Evolutionary conservation across 257 asterid genomes (phyloP).

Genomic region (Sherardia arvensis): DNA sequence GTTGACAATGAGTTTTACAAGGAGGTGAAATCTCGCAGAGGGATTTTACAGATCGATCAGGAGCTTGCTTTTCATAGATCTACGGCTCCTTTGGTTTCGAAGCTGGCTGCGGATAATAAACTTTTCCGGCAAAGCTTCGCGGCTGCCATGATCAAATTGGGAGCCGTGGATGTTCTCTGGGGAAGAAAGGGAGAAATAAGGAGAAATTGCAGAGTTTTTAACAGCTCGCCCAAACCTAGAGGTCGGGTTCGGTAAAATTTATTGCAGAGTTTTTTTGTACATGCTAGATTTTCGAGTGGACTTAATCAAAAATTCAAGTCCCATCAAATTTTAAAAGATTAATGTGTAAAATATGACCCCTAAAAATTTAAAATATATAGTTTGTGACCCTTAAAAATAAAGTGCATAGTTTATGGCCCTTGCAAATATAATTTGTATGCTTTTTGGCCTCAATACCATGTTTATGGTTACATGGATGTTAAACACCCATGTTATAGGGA

Average conservation of each 20-base stretch:
- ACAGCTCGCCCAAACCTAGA: neutral
- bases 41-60: constrained; percentile 61
- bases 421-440: no score
- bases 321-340: no score
- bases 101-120: constrained; percentile 14
- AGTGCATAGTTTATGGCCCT: no score
- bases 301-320: no score
- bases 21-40: constrained; percentile 38
- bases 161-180: constrained; percentile 19
- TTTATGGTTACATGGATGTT: no score
- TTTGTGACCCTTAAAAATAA: no score
- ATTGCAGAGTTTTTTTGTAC: no score
- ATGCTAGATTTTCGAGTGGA: no score
- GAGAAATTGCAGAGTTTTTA: constrained; percentile 21
- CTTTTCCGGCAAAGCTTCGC: constrained; percentile 13
- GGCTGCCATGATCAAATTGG: constrained; percentile 26
- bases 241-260: neutral
- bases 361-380: no score
- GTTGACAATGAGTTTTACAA: constrained; percentile 55
- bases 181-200: constrained; percentile 26
- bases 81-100: constrained; percentile 16
- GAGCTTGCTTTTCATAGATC: constrained; percentile 36
- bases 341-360: neutral
- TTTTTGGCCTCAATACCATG: no score
- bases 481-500: no score